Evolutionary conservation across 257 asterid species (phyloP).

Genomic region (Eustoma russellianum): DNA sequence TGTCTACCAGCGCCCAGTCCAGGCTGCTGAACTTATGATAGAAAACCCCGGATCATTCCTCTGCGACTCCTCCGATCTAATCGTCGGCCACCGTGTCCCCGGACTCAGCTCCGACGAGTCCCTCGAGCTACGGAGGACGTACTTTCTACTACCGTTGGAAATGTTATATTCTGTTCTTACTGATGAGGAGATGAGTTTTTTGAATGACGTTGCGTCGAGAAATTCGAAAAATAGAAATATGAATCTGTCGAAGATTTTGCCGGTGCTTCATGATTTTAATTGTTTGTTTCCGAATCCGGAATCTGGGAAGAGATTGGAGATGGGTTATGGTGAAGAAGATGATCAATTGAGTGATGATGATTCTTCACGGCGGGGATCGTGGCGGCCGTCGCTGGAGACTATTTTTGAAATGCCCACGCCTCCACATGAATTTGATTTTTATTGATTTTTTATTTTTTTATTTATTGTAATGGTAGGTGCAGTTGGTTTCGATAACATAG

Average conservation of each 20-base stretch:
- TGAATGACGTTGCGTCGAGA: constrained; percentile 24
- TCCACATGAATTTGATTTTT: constrained; percentile 12
- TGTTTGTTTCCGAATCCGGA: constrained; percentile 37
- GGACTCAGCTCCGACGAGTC: constrained; percentile 55
- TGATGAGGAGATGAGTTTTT: constrained; percentile 33
- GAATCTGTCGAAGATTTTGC: constrained; percentile 39
- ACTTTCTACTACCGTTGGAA: constrained; percentile 56
- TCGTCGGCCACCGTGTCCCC: constrained; percentile 42
- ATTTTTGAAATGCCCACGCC: constrained; percentile 62
- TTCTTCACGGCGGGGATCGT: constrained; percentile 50
- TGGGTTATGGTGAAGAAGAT: constrained; percentile 6
- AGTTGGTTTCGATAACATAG: no score
- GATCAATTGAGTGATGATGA: constrained; percentile 13
- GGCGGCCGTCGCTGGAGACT: constrained; percentile 73
- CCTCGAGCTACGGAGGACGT: constrained; percentile 36
- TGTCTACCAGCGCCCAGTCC: constrained; percentile 29
- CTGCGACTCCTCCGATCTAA: constrained; percentile 33
- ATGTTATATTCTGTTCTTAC: constrained; percentile 69
- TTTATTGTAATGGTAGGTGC: background rate
- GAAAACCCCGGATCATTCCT: constrained; percentile 53
- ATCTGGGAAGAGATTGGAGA: constrained; percentile 10
- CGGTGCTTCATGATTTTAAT: constrained; percentile 29
- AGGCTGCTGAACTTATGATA: constrained; percentile 56
- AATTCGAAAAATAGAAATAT: constrained; percentile 28
- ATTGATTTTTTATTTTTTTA: background rate